phyloP scores from a whole-genome alignment of 176 grass and related monocot genomes.

The Alopecurus myosuroides region DNA sequence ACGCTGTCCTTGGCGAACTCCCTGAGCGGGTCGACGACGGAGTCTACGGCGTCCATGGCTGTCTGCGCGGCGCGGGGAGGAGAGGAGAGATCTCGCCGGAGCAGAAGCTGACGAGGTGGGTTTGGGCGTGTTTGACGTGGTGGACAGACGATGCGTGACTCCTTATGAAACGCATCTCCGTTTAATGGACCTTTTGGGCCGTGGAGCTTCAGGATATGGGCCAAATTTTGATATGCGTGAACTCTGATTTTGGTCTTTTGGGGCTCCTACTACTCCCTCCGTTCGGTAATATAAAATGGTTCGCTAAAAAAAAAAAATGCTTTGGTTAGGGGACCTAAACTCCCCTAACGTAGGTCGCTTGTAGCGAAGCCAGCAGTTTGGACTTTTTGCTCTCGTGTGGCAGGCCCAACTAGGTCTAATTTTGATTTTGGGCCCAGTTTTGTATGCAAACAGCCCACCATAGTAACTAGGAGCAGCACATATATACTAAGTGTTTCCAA shows the following conservation, averaged over 20 bases:
- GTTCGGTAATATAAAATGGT: too few relatives aligned
- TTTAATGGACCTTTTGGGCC: neutral
- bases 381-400: too few relatives aligned
- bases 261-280: too few relatives aligned
- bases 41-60: constrained; percentile 93
- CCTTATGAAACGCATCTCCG: neutral
- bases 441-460: too few relatives aligned
- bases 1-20: constrained; percentile 98
- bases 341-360: too few relatives aligned
- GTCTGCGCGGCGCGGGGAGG: neutral
- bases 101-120: neutral
- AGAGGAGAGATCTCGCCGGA: constrained; percentile 15
- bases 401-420: too few relatives aligned
- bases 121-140: constrained; percentile 13
- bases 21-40: constrained; percentile 81
- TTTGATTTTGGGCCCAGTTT: too few relatives aligned
- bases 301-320: too few relatives aligned
- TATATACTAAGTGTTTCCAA: too few relatives aligned
- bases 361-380: too few relatives aligned
- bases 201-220: neutral
- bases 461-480: too few relatives aligned
- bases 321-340: too few relatives aligned
- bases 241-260: neutral
- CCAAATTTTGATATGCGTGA: neutral
- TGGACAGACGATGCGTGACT: neutral